Conservation (phyloP, 306 rosid genomes). For the Hylodesmum podocarpum region DNA sequence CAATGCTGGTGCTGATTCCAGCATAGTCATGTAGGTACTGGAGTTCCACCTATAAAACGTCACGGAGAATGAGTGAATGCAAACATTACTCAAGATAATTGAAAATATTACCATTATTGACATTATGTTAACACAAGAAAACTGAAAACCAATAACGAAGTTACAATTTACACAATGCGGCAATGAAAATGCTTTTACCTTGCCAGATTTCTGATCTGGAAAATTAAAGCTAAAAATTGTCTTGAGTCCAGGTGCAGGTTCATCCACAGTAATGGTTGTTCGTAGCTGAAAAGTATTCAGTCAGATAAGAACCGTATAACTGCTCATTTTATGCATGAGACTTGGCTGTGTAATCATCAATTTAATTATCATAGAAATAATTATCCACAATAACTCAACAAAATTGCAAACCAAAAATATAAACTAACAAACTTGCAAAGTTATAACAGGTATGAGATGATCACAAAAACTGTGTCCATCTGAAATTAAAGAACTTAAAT, state of each 20-base stretch:
- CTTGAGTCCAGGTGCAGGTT: slow-evolving; percentile 92
- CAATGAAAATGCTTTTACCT: slow-evolving; percentile 45
- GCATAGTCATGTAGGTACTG: slow-evolving; percentile 92
- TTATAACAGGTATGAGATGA: background rate
- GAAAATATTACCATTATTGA: background rate
- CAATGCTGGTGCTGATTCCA: slow-evolving; percentile 86
- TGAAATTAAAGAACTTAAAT: background rate
- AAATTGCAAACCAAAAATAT: background rate
- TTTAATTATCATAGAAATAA: background rate
- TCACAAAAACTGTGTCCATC: background rate
- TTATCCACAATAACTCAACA: background rate
- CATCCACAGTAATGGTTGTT: slow-evolving; percentile 86
- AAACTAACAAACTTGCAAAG: background rate
- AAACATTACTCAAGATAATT: slow-evolving; percentile 1
- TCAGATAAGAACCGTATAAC: background rate
- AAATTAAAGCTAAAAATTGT: slow-evolving; percentile 75
- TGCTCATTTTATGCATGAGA: background rate
- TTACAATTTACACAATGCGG: background rate
- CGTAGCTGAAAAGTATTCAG: slow-evolving; percentile 56
- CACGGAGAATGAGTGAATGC: background rate
- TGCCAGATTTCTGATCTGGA: slow-evolving; percentile 93
- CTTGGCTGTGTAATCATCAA: slow-evolving; percentile 1
- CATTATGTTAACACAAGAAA: background rate
- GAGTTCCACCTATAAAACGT: slow-evolving; percentile 71
- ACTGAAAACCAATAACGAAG: background rate